Evolutionary conservation across 306 rosid species (phyloP).

Genomic region (Gillenia trifoliata): DNA sequence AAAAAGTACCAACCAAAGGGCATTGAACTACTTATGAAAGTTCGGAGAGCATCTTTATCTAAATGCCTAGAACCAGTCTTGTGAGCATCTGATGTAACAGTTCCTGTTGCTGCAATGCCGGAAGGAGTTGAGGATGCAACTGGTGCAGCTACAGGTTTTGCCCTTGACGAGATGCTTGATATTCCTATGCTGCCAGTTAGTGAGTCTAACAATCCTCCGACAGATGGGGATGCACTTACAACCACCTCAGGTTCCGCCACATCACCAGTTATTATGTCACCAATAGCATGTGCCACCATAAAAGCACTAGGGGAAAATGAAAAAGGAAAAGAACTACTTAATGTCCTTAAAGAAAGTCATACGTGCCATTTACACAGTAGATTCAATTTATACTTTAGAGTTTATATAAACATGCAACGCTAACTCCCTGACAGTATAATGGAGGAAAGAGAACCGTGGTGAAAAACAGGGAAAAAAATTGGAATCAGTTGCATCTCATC

Average conservation of each 20-base stretch:
- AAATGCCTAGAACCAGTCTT: constrained; percentile 63
- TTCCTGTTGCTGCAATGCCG: constrained; percentile 46
- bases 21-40: constrained; percentile 86
- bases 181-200: constrained; percentile 83
- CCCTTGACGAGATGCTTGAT: constrained; percentile 80
- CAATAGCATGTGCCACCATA: constrained; percentile 86
- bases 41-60: constrained; percentile 82
- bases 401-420: constrained; percentile 1
- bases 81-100: constrained; percentile 54
- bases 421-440: background rate
- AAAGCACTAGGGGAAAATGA: constrained; percentile 48
- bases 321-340: constrained; percentile 15
- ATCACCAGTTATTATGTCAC: constrained; percentile 78
- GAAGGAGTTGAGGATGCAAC: constrained; percentile 55
- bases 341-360: constrained; percentile 7
- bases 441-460: background rate
- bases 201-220: constrained; percentile 91
- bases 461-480: too few species aligned
- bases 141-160: constrained; percentile 74
- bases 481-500: background rate
- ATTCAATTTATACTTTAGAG: background rate
- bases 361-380: constrained; percentile 7
- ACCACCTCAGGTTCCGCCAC: constrained; percentile 78
- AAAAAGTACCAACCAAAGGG: constrained; percentile 96
- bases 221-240: constrained; percentile 73